These are phyloP conservation scores for Leccinum insolens DNA, from an alignment of 1,284 basidiomycete species.

Conservation along the genomic window DNA sequence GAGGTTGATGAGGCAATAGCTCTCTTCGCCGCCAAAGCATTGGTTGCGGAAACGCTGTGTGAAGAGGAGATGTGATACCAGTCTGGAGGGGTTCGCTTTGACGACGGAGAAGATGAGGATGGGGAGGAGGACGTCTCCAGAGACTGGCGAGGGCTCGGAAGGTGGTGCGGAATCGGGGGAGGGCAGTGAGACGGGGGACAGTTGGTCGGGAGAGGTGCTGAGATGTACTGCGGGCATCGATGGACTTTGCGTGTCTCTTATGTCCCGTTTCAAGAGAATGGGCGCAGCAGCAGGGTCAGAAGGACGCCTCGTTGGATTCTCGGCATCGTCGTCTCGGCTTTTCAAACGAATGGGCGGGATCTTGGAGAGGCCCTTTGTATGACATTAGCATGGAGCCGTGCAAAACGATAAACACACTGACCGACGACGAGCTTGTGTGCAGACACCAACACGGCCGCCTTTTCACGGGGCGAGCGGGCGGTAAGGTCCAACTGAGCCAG, in stretches of 20 bases:
- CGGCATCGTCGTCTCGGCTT: slow-evolving; percentile 60
- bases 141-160: slow-evolving; percentile 51
- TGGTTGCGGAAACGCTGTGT: slow-evolving; percentile 85
- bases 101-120: slow-evolving; percentile 92
- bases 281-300: neutral
- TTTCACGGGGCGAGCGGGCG: slow-evolving; percentile 74
- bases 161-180: slow-evolving; percentile 25
- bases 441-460: slow-evolving; percentile 77
- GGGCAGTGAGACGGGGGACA: slow-evolving; percentile 29
- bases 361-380: slow-evolving; percentile 65
- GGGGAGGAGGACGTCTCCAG: slow-evolving; percentile 82
- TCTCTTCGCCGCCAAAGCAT: slow-evolving; percentile 76
- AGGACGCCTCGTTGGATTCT: neutral
- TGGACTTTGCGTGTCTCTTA: slow-evolving; percentile 1
- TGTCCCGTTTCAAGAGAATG: neutral
- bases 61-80: slow-evolving; percentile 86
- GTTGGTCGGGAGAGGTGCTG: slow-evolving; percentile 16
- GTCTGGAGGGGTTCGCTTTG: slow-evolving; percentile 82
- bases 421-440: slow-evolving; percentile 86
- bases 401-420: slow-evolving; percentile 25
- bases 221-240: neutral
- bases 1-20: slow-evolving; percentile 91
- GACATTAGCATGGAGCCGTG: slow-evolving; percentile 4
- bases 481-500: slow-evolving; percentile 67
- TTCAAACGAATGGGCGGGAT: slow-evolving; percentile 68